These are phyloP conservation scores for Ophiostoma sp. DNA, from an alignment of 2,329 filamentous ascomycete species.

Conservation along the genomic window DNA sequence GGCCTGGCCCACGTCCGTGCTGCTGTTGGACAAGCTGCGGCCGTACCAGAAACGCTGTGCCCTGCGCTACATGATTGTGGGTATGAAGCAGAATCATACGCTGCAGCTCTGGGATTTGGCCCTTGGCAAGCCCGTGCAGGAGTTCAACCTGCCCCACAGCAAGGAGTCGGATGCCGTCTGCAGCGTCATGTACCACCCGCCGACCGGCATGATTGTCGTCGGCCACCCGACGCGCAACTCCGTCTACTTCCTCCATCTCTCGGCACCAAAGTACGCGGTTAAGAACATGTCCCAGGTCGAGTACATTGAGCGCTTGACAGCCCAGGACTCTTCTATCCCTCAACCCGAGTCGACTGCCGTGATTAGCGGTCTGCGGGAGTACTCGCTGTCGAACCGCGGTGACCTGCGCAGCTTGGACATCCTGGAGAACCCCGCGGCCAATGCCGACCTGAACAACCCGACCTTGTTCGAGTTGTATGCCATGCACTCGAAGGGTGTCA, in stretches of 20 bases:
- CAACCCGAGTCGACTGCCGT: slow-evolving; percentile 94
- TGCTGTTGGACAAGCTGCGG: slow-evolving; percentile 93
- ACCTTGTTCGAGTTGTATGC: slow-evolving; percentile 92
- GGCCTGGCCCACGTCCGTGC: slow-evolving; percentile 93
- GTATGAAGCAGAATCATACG: slow-evolving; percentile 98
- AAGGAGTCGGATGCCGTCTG: slow-evolving; percentile 98
- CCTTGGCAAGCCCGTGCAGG: slow-evolving; percentile 91
- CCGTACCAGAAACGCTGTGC: slow-evolving; percentile 89
- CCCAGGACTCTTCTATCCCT: slow-evolving; percentile 70
- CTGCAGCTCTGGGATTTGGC: slow-evolving; percentile 98
- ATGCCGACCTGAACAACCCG: slow-evolving; percentile 65
- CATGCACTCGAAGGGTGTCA: slow-evolving; percentile 97
- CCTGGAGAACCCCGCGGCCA: slow-evolving; percentile 67
- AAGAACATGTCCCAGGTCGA: slow-evolving; percentile 81
- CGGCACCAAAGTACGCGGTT: slow-evolving; percentile 88
- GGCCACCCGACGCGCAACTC: slow-evolving; percentile 97
- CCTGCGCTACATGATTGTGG: slow-evolving; percentile 91
- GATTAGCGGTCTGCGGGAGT: slow-evolving; percentile 94
- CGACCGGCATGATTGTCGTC: slow-evolving; percentile 89
- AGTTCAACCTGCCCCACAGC: slow-evolving; percentile 92
- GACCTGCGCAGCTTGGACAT: slow-evolving; percentile 88
- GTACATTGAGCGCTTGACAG: slow-evolving; percentile 76
- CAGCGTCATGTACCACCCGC: slow-evolving; percentile 90
- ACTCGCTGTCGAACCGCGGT: slow-evolving; percentile 85
- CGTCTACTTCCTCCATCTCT: slow-evolving; percentile 94